A percentile compares a stretch with the other conserved stretches of the same genome.
Evolutionary conservation across 306 rosid genomes (phyloP).

Genomic region (Astragalus membranaceus): DNA sequence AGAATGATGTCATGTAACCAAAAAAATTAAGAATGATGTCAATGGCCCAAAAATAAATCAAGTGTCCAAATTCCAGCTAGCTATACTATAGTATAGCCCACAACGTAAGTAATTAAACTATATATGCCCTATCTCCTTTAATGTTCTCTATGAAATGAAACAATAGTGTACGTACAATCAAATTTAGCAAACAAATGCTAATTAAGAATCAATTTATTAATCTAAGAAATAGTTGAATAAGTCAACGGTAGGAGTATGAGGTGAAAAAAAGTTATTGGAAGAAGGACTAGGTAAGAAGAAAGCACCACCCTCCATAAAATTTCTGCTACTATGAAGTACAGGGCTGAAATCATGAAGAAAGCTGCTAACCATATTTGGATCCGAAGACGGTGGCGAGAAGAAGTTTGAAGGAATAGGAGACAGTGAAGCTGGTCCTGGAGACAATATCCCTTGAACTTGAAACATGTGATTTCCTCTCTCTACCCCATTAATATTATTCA

Average conservation of each 20-base stretch:
- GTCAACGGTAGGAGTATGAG: constrained; percentile 49
- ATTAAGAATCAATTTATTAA: not conserved
- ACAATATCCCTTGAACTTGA: constrained; percentile 73
- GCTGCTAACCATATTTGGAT: constrained; percentile 34
- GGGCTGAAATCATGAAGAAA: constrained; percentile 77
- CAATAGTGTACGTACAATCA: not conserved
- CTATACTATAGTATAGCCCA: constrained; percentile 8
- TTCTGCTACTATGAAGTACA: constrained; percentile 34
- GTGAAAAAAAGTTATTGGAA: constrained; percentile 46
- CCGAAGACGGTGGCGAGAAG: constrained; percentile 48
- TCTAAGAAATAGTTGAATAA: constrained; percentile 61
- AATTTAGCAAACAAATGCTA: not conserved
- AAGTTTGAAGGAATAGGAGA: constrained; percentile 54
- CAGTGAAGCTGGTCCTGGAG: constrained; percentile 66
- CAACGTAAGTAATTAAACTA: not conserved
- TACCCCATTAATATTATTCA: not conserved
- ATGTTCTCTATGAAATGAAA: not conserved
- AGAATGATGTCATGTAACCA: constrained; percentile 22
- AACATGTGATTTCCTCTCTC: constrained; percentile 19
- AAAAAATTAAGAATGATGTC: constrained; percentile 23
- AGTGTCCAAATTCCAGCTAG: constrained; percentile 32
- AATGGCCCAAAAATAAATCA: constrained; percentile 18
- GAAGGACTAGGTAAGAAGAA: constrained; percentile 65
- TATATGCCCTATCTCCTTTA: not conserved
- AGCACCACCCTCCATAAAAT: constrained; percentile 40